Percentiles rank a stretch among this genome's conserved stretches.
Conservation (phyloP, 306 rosid species). For the Castanopsis chinensis region DNA sequence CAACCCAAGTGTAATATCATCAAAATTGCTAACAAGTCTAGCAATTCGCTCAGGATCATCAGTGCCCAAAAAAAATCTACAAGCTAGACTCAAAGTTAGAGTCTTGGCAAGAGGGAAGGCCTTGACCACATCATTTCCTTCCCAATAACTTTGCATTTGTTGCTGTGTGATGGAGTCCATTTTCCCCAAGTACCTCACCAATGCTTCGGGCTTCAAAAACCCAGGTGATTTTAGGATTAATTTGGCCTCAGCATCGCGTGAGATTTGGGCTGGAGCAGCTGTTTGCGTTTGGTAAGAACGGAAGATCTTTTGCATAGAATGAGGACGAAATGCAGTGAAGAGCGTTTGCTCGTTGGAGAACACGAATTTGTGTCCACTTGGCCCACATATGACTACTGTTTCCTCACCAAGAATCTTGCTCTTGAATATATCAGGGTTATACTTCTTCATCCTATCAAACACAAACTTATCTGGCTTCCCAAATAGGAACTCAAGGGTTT, state of each 20-base stretch:
- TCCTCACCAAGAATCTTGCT: constrained; percentile 53
- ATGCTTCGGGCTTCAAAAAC: constrained; percentile 63
- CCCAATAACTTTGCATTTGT: constrained; percentile 51
- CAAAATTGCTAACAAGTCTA: constrained; percentile 36
- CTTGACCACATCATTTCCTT: constrained; percentile 34
- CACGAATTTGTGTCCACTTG: constrained; percentile 52
- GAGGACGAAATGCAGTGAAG: constrained; percentile 18
- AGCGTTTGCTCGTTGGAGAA: constrained; percentile 53
- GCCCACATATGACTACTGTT: constrained; percentile 56
- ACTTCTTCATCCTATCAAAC: constrained; percentile 34
- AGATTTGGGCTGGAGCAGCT: too few species aligned
- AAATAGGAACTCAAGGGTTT: constrained; percentile 44
- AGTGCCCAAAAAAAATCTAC: constrained; percentile 47
- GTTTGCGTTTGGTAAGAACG: too few species aligned
- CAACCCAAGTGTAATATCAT: constrained; percentile 39
- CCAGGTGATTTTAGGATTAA: constrained; percentile 36
- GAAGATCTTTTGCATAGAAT: too few species aligned
- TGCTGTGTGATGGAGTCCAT: constrained; percentile 47
- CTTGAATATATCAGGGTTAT: constrained; percentile 54
- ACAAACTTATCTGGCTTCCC: constrained; percentile 42
- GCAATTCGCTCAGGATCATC: constrained; percentile 33
- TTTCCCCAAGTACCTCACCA: constrained; percentile 46
- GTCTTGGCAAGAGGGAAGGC: constrained; percentile 46
- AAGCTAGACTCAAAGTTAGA: constrained; percentile 37
- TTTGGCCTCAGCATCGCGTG: too few species aligned